Evolutionary conservation across 352 stramenopile species (phyloP).

Genomic region (Pelagophyceae sp.): DNA sequence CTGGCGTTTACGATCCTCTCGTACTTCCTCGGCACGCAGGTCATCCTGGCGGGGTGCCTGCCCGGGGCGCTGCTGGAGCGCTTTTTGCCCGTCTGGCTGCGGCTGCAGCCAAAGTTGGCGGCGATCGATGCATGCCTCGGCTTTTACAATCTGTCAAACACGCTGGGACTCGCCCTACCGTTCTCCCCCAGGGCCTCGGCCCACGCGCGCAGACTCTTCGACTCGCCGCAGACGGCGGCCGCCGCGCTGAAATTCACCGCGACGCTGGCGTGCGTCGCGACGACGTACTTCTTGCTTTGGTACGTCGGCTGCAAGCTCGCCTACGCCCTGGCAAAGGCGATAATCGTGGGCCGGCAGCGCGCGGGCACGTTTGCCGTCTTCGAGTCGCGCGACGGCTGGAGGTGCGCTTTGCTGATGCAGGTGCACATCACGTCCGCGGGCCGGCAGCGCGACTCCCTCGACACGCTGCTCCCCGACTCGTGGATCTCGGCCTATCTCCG

Average conservation of each 20-base stretch:
- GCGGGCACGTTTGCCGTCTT: constrained; percentile 7
- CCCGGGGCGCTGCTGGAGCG: neutral
- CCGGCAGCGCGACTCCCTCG: neutral
- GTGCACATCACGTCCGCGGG: neutral
- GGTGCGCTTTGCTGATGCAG: neutral
- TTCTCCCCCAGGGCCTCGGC: no score
- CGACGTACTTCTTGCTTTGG: neutral
- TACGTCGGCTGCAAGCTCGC: neutral
- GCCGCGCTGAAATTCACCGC: neutral
- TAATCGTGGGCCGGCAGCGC: neutral
- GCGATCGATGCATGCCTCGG: neutral
- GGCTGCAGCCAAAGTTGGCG: neutral
- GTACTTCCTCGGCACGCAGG: neutral
- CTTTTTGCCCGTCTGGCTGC: neutral
- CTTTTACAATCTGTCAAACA: neutral
- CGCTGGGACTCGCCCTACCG: no score
- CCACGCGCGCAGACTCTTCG: neutral
- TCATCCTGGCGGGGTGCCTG: neutral
- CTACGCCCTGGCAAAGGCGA: neutral
- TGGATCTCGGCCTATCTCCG: neutral
- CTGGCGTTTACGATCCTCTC: neutral
- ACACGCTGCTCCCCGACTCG: neutral
- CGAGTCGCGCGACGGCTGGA: neutral
- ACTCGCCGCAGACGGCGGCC: neutral
- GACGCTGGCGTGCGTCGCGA: neutral